phyloP scores from a whole-genome alignment of 2,329 filamentous ascomycete genomes.

The Ambrosiella xylebori region DNA sequence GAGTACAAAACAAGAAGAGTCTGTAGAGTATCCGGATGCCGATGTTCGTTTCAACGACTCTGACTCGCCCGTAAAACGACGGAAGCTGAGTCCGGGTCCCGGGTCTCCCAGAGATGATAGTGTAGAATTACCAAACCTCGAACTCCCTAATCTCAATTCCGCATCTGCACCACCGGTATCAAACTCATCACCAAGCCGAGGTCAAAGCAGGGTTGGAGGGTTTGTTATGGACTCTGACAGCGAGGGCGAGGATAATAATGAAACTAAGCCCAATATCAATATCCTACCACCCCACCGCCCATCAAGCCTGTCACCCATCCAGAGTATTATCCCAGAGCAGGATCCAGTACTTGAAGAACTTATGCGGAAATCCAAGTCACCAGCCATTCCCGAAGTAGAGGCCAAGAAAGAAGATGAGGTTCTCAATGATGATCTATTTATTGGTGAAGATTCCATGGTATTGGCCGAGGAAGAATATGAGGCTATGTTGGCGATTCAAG shows the following conservation, averaged over 20 bases:
- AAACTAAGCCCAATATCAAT: not conserved
- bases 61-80: slow-evolving; percentile 22
- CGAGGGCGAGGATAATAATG: slow-evolving; percentile 19
- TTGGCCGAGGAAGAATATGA: slow-evolving; percentile 47
- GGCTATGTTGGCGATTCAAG: slow-evolving; percentile 55
- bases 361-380: not conserved
- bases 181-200: slow-evolving; percentile 12
- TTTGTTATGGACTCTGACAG: slow-evolving; percentile 56
- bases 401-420: not conserved
- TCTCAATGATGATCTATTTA: slow-evolving; percentile 33
- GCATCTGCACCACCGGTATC: slow-evolving; percentile 16
- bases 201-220: slow-evolving; percentile 11
- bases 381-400: not conserved
- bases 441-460: slow-evolving; percentile 22
- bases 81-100: slow-evolving; percentile 22
- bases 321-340: slow-evolving; percentile 18
- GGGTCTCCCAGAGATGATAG: slow-evolving; percentile 8
- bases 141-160: slow-evolving; percentile 31
- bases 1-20: slow-evolving; percentile 14
- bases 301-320: slow-evolving; percentile 16
- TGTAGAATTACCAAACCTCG: not conserved
- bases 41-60: slow-evolving; percentile 15
- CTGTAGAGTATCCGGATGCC: not conserved
- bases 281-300: slow-evolving; percentile 8
- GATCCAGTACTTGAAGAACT: slow-evolving; percentile 15